phyloP scores from a whole-genome alignment of 2,329 filamentous ascomycete species.

The Ampelomyces quisqualis region DNA sequence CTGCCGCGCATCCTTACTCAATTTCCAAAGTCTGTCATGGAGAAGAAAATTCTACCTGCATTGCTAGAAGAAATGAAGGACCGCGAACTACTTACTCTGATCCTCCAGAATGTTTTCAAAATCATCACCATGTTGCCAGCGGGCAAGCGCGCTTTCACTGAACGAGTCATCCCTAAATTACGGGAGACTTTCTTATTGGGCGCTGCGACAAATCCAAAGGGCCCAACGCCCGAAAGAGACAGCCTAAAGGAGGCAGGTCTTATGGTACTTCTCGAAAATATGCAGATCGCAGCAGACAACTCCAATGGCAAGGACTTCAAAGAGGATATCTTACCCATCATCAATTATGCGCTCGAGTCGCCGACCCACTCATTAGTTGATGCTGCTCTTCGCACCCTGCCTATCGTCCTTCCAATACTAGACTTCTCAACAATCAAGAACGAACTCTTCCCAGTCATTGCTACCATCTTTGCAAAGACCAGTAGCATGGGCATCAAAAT shows the following conservation, averaged over 20 bases:
- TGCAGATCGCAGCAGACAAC: conserved; percentile 72
- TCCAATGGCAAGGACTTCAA: conserved; percentile 92
- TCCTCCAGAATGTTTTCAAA: conserved; percentile 89
- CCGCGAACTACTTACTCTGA: conserved; percentile 76
- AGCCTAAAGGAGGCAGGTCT: conserved; percentile 82
- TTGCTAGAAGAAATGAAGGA: conserved; percentile 94
- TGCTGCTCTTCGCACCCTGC: conserved; percentile 74
- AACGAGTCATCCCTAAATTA: conserved; percentile 80
- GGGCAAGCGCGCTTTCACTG: conserved; percentile 75
- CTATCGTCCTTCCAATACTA: conserved; percentile 78
- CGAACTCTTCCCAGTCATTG: conserved; percentile 90
- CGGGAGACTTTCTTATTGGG: conserved; percentile 76
- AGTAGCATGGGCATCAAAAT: conserved; percentile 95
- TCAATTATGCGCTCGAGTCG: conserved; percentile 81
- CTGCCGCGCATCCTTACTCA: conserved; percentile 83
- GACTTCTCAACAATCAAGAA: conserved; percentile 98
- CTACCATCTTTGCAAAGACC: conserved; percentile 86
- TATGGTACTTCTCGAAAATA: conserved; percentile 86
- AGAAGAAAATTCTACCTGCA: conserved; percentile 89
- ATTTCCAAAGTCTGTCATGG: conserved; percentile 89
- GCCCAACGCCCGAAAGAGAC: conserved; percentile 68
- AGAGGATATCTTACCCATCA: conserved; percentile 87
- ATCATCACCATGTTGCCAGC: conserved; percentile 75
- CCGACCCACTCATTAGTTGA: conserved; percentile 88
- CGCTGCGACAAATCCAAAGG: conserved; percentile 43